Conservation (phyloP, 164 flowering plant genomes). For the Berberis thunbergii region DNA sequence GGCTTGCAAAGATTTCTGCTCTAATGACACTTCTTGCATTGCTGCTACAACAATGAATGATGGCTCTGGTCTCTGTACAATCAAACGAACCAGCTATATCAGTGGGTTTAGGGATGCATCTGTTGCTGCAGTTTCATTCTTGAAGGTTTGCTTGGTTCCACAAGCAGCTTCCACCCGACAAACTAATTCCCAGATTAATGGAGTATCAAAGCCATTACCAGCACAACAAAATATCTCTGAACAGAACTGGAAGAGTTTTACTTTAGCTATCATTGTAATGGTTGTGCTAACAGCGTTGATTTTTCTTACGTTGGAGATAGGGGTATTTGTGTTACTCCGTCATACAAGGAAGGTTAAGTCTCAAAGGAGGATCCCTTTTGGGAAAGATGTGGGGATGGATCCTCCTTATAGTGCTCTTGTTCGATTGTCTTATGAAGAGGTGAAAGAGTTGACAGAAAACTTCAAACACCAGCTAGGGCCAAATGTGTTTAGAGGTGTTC, state of each 20-base stretch:
- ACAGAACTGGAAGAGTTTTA: conserved; percentile 12
- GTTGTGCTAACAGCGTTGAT: conserved; percentile 24
- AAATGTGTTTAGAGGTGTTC: conserved; percentile 31
- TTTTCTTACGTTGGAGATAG: conserved; percentile 25
- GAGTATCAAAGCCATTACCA: conserved; percentile 6
- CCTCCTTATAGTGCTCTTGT: conserved; percentile 34
- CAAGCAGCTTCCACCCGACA: conserved; percentile 36
- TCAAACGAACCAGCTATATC: conserved; percentile 38
- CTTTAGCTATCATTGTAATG: conserved; percentile 22
- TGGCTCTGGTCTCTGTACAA: conserved; percentile 49
- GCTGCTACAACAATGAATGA: conserved; percentile 46
- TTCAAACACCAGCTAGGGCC: conserved; percentile 35
- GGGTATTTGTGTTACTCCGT: conserved; percentile 24
- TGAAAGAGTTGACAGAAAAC: conserved; percentile 30
- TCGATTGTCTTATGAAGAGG: conserved; percentile 39
- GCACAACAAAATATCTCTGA: conserved; percentile 6
- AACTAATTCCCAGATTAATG: conserved; percentile 15
- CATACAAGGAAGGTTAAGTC: conserved; percentile 21
- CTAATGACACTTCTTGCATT: conserved; percentile 32
- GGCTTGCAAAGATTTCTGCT: conserved; percentile 34
- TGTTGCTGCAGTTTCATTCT: conserved; percentile 27
- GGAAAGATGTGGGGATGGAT: conserved; percentile 34
- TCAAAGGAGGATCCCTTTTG: conserved; percentile 31
- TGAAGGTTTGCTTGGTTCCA: conserved; percentile 48
- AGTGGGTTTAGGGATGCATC: conserved; percentile 37